Evolutionary conservation across 192 early-diverging fungal genomes (phyloP).

Genomic region (Coemansia sp.): DNA sequence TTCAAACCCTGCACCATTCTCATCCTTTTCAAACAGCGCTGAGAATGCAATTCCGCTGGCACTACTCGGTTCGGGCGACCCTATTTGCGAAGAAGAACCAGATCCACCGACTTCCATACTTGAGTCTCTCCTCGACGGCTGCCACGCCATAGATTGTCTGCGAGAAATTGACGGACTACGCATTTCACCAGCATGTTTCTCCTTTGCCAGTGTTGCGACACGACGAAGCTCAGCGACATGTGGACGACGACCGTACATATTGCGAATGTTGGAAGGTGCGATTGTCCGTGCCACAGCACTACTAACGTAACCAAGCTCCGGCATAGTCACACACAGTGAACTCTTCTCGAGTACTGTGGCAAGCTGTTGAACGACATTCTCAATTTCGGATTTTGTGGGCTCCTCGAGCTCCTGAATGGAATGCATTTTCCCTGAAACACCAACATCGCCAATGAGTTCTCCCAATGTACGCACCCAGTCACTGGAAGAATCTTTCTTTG

Average conservation of each 20-base stretch:
- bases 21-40: conserved; percentile 29
- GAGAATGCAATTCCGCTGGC: conserved; percentile 2
- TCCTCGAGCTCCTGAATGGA: conserved; percentile 13
- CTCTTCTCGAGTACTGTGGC: conserved; percentile 15
- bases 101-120: conserved; percentile 7
- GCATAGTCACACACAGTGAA: conserved; percentile 11
- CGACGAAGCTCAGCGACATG: conserved; percentile 4
- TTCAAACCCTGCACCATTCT: neutral
- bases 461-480: conserved; percentile 51
- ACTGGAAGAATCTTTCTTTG: conserved; percentile 19
- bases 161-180: conserved; percentile 13
- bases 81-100: conserved; percentile 16
- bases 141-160: conserved; percentile 8
- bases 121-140: neutral
- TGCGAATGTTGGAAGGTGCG: conserved; percentile 19
- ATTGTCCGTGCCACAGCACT: conserved; percentile 13
- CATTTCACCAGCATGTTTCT: neutral
- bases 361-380: conserved; percentile 22
- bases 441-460: conserved; percentile 30
- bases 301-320: conserved; percentile 27
- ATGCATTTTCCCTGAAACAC: conserved; percentile 23
- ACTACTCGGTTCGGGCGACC: conserved; percentile 19
- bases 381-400: conserved; percentile 27
- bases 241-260: conserved; percentile 28
- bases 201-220: conserved; percentile 14